Percentiles rank a stretch among this genome's conserved stretches.
Conservation (phyloP, 305 asterid species). For the Solanum hybrid region DNA sequence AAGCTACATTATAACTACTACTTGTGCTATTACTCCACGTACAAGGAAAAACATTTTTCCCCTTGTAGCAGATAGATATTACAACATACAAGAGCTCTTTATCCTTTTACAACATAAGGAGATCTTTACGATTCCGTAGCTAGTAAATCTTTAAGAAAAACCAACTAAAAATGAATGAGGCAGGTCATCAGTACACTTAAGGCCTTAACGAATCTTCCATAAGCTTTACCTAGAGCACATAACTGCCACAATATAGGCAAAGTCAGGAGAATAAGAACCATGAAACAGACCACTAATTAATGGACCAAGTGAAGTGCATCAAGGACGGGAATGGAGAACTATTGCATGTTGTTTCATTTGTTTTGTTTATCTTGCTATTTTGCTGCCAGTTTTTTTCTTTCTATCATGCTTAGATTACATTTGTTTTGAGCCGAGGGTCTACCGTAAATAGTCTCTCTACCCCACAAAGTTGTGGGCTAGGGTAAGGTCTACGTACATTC, state of each 20-base stretch:
- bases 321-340: background rate
- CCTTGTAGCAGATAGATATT: background rate
- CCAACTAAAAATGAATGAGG: background rate
- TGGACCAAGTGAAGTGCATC: background rate
- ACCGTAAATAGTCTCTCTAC: background rate
- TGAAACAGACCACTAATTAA: background rate
- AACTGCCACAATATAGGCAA: background rate
- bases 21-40: background rate
- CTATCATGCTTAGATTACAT: background rate
- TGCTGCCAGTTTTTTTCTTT: background rate
- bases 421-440: background rate
- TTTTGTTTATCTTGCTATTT: background rate
- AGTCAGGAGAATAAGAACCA: background rate
- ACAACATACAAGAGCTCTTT: background rate
- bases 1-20: background rate
- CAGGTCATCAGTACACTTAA: background rate
- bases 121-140: background rate
- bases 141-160: background rate
- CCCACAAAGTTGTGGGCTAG: background rate
- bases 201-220: background rate
- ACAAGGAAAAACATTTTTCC: background rate
- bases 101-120: background rate
- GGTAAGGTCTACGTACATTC: background rate
- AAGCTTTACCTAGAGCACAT: background rate
- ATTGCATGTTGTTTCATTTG: background rate